A percentile compares a stretch with the other conserved stretches of the same genome.
Evolutionary conservation across 73 alveolate species (phyloP).

Genomic region (Durusdinium trenchii): DNA sequence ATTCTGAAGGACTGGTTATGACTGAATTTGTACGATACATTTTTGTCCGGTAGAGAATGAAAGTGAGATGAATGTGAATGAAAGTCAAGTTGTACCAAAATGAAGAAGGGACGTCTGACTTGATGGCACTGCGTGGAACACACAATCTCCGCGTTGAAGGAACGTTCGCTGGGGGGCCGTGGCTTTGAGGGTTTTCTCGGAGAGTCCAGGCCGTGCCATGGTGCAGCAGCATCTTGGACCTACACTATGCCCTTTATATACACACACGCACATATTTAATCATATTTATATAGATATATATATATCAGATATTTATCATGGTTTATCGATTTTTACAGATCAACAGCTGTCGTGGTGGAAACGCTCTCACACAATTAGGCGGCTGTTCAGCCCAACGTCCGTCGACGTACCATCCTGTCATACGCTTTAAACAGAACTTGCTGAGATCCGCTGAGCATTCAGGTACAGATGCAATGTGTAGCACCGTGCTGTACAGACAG

Average conservation of each 20-base stretch:
- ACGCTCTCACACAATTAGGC: too few species aligned
- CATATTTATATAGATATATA: background rate
- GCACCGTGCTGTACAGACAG: too few species aligned
- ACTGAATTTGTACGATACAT: background rate
- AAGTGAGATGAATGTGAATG: background rate
- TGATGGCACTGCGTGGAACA: too few species aligned
- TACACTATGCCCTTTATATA: background rate
- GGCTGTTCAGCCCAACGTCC: too few species aligned
- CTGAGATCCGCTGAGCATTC: background rate
- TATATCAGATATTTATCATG: background rate
- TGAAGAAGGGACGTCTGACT: too few species aligned
- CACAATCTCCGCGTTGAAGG: background rate
- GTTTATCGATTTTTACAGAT: background rate
- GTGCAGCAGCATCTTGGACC: background rate
- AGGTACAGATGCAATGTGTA: too few species aligned
- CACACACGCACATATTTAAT: background rate
- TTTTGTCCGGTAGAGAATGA: background rate
- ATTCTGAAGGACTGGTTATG: constrained; percentile 62
- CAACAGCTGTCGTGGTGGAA: too few species aligned
- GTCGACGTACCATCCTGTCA: too few species aligned
- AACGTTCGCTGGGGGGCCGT: constrained; percentile 63
- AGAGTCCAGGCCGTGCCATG: constrained; percentile 56
- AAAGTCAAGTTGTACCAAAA: background rate
- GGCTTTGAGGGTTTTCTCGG: constrained; percentile 88
- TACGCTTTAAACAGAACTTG: background rate